These are phyloP conservation scores for Geotrichum ghanense DNA, from an alignment of 805 yeast genomes.

Conservation along the genomic window DNA sequence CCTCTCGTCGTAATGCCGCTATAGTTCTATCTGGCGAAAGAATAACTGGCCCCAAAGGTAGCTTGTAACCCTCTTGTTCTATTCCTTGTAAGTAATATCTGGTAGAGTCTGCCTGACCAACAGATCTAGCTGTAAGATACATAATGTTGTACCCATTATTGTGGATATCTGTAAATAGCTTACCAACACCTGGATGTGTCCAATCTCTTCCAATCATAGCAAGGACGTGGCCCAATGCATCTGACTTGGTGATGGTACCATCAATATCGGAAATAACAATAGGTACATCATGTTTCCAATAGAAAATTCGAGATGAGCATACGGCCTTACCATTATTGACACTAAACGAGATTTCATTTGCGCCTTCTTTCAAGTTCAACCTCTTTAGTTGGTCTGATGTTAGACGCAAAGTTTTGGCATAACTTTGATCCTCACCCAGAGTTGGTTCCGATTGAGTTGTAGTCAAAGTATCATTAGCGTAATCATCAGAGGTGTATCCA, in stretches of 20 bases:
- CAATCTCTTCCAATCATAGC: constrained; percentile 93
- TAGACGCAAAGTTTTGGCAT: constrained; percentile 77
- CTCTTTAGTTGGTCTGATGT: constrained; percentile 81
- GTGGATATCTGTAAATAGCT: constrained; percentile 74
- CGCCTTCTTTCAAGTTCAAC: constrained; percentile 65
- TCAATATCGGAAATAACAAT: constrained; percentile 95
- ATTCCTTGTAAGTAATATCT: constrained; percentile 71
- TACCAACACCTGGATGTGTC: constrained; percentile 96
- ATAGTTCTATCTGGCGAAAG: constrained; percentile 92
- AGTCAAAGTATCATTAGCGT: constrained; percentile 13
- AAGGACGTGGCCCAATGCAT: constrained; percentile 91
- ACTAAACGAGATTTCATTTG: constrained; percentile 64
- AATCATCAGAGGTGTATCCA: constrained; percentile 11
- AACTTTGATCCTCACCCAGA: constrained; percentile 22
- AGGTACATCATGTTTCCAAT: constrained; percentile 79
- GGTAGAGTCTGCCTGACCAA: constrained; percentile 90
- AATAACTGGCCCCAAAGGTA: constrained; percentile 90
- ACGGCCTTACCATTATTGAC: constrained; percentile 77
- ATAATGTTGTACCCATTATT: constrained; percentile 85
- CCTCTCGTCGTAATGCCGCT: constrained; percentile 88
- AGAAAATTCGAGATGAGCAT: constrained; percentile 57
- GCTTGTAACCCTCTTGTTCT: constrained; percentile 56
- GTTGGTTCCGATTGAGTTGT: constrained; percentile 1
- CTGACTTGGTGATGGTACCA: constrained; percentile 96
- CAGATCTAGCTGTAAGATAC: constrained; percentile 90